Percentiles rank a stretch among this genome's conserved stretches.
Evolutionary conservation across 129 eudicot genomes (phyloP).

Genomic region (Gnaphalium uliginosum): DNA sequence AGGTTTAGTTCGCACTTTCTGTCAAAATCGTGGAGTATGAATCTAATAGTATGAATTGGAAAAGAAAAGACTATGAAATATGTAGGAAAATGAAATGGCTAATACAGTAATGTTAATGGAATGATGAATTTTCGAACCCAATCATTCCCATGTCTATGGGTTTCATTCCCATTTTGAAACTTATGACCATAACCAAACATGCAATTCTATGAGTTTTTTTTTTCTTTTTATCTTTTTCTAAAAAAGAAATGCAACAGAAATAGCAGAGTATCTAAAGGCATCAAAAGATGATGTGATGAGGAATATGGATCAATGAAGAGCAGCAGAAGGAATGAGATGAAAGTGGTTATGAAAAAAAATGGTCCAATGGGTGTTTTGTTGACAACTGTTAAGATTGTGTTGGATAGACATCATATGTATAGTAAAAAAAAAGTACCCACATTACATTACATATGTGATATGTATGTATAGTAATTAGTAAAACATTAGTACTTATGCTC

Average conservation of each 20-base stretch:
- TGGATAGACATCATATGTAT: constrained; percentile 19
- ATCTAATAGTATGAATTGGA: not conserved
- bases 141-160: not conserved
- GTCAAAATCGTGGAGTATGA: not conserved
- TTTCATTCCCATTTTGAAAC: not conserved
- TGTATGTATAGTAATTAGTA: not conserved
- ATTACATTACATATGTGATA: not conserved
- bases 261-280: not conserved
- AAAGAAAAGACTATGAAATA: too few species aligned
- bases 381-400: constrained; percentile 55
- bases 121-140: not conserved
- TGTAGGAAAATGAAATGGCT: not conserved
- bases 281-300: not conserved
- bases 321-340: constrained; percentile 26
- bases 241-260: not conserved
- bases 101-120: not conserved
- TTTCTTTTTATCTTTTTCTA: not conserved
- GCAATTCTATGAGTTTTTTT: not conserved
- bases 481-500: constrained; percentile 1
- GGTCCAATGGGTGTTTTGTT: constrained; percentile 24
- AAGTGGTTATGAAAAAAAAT: constrained; percentile 30
- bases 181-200: not conserved
- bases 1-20: not conserved
- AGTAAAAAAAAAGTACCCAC: constrained; percentile 7
- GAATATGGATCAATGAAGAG: not conserved